Base-by-base conservation (phyloP, 2,329 filamentous ascomycete genomes). In the Talaromyces sp. region DNA sequence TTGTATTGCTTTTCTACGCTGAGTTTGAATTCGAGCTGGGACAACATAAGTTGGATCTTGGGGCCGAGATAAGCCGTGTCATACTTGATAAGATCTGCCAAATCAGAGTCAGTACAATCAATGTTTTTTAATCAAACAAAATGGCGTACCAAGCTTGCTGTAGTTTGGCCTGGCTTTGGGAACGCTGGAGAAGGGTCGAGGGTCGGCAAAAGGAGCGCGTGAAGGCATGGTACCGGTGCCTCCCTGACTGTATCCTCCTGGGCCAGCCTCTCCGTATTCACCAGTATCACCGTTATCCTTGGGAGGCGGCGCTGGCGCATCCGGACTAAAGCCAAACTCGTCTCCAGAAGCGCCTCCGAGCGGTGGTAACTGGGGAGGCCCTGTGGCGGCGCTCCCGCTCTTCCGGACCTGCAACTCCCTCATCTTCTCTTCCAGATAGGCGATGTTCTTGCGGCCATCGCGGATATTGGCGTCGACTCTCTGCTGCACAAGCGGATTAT, bases 1-100 rank as follows among this genome's bases (percentile, higher is more conserved):
- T 97, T 92, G 77, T 99, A 99, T 77, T 99, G 94, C 74, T 97
- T 96, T 75, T 99, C 94, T 29, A 99, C 94, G 66, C 94, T 96
- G 63, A 99, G 84, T 80, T 99, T 99, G 81, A 99, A 99, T 76
- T 97, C 92, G 65, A 99, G 88, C 76, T 99, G 94, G 54, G 94
- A 96, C 71, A 99, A 81, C 94, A 99, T 99, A 70, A 97, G 89
- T 79, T 99, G 94, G 70, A 99, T 99, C 67, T 95, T 92, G 62
- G 94, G 93, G 35, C 94, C 94, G 64, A 99, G 87, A 74, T 97
- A 91, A 19, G 90, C 90, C 32, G 92, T 97, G 73, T 99, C 94
- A 78, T 95, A 96, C 85, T 97, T 97, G 80, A 99, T 97, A 64
- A 99, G 81, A 77, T 99, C 94, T 97, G 59, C 14, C n/a, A 46